Evolutionary conservation across 495 filamentous ascomycete genomes (phyloP).

Genomic region (Penicillium verhagenii): DNA sequence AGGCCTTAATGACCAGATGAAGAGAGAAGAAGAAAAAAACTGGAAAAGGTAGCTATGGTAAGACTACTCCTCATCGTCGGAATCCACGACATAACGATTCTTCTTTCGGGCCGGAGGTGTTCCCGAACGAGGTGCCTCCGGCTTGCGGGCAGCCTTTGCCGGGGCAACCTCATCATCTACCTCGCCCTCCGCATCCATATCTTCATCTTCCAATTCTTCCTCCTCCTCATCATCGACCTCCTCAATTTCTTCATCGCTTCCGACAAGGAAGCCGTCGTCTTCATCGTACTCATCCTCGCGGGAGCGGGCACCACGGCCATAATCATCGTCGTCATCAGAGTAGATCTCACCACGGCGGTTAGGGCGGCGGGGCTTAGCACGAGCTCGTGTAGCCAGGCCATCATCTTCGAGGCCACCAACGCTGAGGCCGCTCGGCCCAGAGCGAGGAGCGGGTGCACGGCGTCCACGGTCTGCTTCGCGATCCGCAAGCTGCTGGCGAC

Average conservation of each 20-base stretch:
- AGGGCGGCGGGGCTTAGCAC: slow-evolving; percentile 41
- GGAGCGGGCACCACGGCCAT: slow-evolving; percentile 57
- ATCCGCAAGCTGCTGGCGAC: slow-evolving; percentile 65
- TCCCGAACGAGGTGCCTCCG: slow-evolving; percentile 24
- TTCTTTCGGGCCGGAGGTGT: slow-evolving; percentile 46
- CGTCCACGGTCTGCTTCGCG: slow-evolving; percentile 61
- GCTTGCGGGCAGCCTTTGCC: slow-evolving; percentile 20
- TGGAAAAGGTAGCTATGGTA: slow-evolving; percentile 17
- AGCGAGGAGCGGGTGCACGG: slow-evolving; percentile 42
- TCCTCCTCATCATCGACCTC: slow-evolving; percentile 59
- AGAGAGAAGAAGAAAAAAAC: slow-evolving; percentile 3
- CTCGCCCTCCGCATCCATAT: slow-evolving; percentile 58
- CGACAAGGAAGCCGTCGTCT: slow-evolving; percentile 75
- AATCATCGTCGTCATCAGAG: slow-evolving; percentile 60
- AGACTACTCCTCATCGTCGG: slow-evolving; percentile 42
- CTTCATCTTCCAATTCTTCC: slow-evolving; percentile 60
- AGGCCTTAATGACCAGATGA: slow-evolving; percentile 8
- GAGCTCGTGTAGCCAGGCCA: slow-evolving; percentile 44
- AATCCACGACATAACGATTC: slow-evolving; percentile 47
- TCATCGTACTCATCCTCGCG: slow-evolving; percentile 81
- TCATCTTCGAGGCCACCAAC: slow-evolving; percentile 74
- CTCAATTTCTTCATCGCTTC: slow-evolving; percentile 69
- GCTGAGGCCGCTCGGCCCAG: slow-evolving; percentile 59
- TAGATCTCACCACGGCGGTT: slow-evolving; percentile 54
- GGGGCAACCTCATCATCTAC: slow-evolving; percentile 40